Evolutionary conservation across 352 stramenopile species (phyloP).

Genomic region (Globisporangium splendens): DNA sequence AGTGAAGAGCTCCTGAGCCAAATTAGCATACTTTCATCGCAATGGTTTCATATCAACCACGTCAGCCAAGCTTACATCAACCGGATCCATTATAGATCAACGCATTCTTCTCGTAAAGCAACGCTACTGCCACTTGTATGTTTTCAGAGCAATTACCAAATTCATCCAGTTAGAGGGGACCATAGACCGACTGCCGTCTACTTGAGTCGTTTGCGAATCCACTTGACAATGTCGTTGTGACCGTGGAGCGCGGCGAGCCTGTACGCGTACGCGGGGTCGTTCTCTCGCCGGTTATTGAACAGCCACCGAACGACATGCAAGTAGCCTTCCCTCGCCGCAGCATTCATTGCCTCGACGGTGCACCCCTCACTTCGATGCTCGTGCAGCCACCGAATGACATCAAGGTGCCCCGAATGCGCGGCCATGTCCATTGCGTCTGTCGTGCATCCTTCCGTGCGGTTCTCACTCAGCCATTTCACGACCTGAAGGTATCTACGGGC

Average conservation of each 20-base stretch:
- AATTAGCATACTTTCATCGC: too few relatives aligned
- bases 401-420: slow-evolving; percentile 3
- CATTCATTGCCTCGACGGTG: slow-evolving; percentile 9
- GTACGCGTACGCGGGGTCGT: slow-evolving; percentile 3
- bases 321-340: slow-evolving; percentile 10
- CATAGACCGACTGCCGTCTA: neutral
- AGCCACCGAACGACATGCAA: slow-evolving; percentile 12
- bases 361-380: slow-evolving; percentile 14
- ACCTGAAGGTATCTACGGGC: slow-evolving; percentile 1
- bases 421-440: slow-evolving; percentile 10
- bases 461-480: slow-evolving; percentile 8
- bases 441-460: slow-evolving; percentile 10
- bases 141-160: neutral
- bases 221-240: slow-evolving; percentile 13
- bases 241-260: slow-evolving; percentile 3
- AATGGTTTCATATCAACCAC: too few relatives aligned
- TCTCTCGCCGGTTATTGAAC: slow-evolving; percentile 12
- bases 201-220: slow-evolving; percentile 11
- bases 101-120: neutral
- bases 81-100: too few relatives aligned
- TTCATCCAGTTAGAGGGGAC: too few relatives aligned
- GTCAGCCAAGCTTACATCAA: too few relatives aligned
- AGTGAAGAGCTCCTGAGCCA: too few relatives aligned
- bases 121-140: too few relatives aligned
- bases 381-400: slow-evolving; percentile 13